Conservation (phyloP, 164 flowering plant genomes). For the Chimonanthus praecox region DNA sequence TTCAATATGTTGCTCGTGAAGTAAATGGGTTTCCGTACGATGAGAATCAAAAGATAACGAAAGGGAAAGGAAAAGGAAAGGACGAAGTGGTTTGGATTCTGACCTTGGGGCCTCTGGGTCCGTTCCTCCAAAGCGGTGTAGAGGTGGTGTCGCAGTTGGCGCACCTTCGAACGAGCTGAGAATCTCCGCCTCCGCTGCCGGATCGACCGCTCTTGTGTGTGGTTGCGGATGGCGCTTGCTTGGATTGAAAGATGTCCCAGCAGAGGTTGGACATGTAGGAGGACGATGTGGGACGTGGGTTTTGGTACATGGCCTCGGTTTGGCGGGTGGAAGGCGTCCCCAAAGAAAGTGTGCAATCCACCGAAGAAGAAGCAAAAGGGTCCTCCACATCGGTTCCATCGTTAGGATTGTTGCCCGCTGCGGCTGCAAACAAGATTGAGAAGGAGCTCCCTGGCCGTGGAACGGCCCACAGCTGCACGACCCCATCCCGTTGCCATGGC, state of each 20-base stretch:
- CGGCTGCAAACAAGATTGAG: constrained; percentile 50
- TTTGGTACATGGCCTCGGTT: constrained; percentile 6
- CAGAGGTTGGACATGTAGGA: constrained; percentile 42
- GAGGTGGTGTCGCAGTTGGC: constrained; percentile 99
- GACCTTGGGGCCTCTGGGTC: constrained; percentile 98
- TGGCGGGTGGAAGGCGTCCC: constrained; percentile 91
- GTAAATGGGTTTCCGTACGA: too few relatives aligned
- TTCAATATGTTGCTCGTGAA: too few relatives aligned
- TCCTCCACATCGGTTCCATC: background rate
- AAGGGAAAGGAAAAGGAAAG: background rate
- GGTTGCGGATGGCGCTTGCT: constrained; percentile 6
- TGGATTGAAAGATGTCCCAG: constrained; percentile 56
- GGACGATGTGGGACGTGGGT: background rate
- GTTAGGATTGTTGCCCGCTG: background rate
- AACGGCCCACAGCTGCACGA: constrained; percentile 49
- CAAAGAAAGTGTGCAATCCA: constrained; percentile 93
- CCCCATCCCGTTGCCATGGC: constrained; percentile 29
- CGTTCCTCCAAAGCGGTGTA: constrained; percentile 98
- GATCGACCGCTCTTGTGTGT: constrained; percentile 20
- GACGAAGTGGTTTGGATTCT: background rate
- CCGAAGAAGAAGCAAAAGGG: constrained; percentile 43
- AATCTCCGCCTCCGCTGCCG: constrained; percentile 25
- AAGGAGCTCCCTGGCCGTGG: constrained; percentile 28
- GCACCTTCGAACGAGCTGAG: constrained; percentile 81
- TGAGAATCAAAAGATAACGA: too few relatives aligned